These are phyloP conservation scores for Chaetomium olivaceum DNA, from an alignment of 2,329 filamentous ascomycete species.

Conservation along the genomic window DNA sequence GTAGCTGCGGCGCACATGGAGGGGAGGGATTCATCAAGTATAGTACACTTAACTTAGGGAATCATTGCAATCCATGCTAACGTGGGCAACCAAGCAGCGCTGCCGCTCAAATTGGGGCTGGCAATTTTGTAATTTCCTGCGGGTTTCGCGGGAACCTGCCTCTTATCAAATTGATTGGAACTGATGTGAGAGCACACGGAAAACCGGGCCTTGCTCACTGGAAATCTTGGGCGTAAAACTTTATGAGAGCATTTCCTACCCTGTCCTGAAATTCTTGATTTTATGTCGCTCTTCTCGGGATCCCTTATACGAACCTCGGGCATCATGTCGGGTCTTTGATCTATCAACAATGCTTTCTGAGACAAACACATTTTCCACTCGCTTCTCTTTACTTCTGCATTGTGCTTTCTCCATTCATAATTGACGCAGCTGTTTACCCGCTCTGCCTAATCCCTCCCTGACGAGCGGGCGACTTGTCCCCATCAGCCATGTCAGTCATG, in stretches of 20 bases:
- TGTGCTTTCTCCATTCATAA: neutral
- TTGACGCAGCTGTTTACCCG: neutral
- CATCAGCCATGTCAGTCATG: neutral
- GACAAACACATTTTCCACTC: neutral
- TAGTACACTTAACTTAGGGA: neutral
- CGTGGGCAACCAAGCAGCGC: neutral
- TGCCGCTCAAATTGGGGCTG: neutral
- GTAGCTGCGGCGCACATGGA: neutral
- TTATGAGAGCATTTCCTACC: too few relatives aligned
- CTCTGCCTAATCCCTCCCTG: neutral
- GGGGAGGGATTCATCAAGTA: neutral
- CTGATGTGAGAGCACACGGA: neutral
- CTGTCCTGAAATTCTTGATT: neutral
- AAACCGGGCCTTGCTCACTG: neutral
- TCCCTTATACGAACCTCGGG: neutral
- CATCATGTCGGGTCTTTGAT: neutral
- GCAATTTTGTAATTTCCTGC: neutral
- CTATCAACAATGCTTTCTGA: neutral
- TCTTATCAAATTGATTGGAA: neutral
- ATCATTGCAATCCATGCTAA: neutral
- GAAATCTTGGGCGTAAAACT: neutral
- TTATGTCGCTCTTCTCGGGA: neutral
- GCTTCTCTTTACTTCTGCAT: neutral
- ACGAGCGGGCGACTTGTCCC: neutral
- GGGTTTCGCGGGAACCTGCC: neutral